Conservation (phyloP, 495 filamentous ascomycete genomes). For the Aspergillus bridgeri region DNA sequence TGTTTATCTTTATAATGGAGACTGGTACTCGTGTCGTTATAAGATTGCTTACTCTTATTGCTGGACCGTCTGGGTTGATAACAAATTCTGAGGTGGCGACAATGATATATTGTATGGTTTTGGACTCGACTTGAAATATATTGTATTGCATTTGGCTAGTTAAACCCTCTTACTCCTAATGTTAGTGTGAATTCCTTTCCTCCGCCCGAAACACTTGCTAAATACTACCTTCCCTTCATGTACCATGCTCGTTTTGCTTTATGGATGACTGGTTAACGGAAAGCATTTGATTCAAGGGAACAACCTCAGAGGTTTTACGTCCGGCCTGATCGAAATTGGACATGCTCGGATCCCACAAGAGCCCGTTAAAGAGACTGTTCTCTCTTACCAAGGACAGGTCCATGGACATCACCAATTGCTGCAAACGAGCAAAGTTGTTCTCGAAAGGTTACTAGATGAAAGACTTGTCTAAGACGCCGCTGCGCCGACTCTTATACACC, state of each 20-base stretch:
- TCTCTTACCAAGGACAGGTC: constrained; percentile 33
- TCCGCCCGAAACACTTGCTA: background rate
- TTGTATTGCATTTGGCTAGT: constrained; percentile 3
- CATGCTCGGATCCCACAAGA: constrained; percentile 27
- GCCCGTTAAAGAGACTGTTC: constrained; percentile 7
- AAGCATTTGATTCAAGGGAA: constrained; percentile 20
- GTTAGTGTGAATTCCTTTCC: constrained; percentile 23
- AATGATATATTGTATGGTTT: constrained; percentile 38
- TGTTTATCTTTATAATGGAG: constrained; percentile 38
- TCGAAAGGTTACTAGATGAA: constrained; percentile 29
- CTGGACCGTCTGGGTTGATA: constrained; percentile 33
- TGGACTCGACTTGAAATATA: constrained; percentile 1
- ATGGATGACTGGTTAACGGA: constrained; percentile 1
- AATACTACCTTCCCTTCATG: background rate
- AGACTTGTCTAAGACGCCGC: constrained; percentile 30
- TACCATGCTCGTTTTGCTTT: background rate
- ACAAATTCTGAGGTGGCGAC: constrained; percentile 48
- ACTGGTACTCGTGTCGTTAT: constrained; percentile 33
- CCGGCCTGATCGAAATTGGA: constrained; percentile 32
- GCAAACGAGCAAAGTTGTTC: constrained; percentile 23
- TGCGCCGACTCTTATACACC: constrained; percentile 31
- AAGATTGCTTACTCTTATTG: constrained; percentile 36
- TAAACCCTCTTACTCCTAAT: constrained; percentile 21
- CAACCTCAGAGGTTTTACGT: constrained; percentile 26
- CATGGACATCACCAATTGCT: constrained; percentile 33